Conservation (phyloP, 768 basidiomycete genomes). For the Cystobasidium tubakii region DNA sequence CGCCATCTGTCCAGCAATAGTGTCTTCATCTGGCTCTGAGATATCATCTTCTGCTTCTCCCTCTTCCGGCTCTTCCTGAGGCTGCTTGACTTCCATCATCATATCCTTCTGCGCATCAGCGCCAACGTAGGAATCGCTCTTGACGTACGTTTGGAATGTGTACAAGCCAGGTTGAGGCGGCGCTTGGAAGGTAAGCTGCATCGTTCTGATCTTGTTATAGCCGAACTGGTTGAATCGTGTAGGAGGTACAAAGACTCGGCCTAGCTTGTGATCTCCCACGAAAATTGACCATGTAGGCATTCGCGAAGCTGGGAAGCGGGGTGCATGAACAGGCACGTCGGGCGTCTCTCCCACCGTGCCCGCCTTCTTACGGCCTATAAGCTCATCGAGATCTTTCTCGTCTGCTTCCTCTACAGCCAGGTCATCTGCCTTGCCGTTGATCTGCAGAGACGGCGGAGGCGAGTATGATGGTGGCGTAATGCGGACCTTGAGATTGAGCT, state of each 20-base stretch:
- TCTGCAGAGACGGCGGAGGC: conserved; percentile 39
- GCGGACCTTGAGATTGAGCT: conserved; percentile 75
- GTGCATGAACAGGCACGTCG: conserved; percentile 68
- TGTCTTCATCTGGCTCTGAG: conserved; percentile 95
- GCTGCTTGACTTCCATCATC: conserved; percentile 71
- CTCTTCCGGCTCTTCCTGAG: conserved; percentile 61
- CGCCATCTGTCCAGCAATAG: conserved; percentile 95
- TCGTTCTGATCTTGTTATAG: conserved; percentile 66
- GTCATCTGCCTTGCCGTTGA: conserved; percentile 47
- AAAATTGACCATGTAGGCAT: conserved; percentile 80
- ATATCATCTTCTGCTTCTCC: conserved; percentile 76
- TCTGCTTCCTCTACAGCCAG: conserved; percentile 51
- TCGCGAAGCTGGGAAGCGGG: conserved; percentile 78
- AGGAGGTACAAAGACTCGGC: conserved; percentile 47
- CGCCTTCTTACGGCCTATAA: conserved; percentile 62
- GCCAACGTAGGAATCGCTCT: conserved; percentile 83
- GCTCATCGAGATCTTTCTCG: conserved; percentile 64
- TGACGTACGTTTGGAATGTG: conserved; percentile 77
- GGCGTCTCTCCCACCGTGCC: conserved; percentile 47
- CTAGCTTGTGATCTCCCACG: conserved; percentile 46
- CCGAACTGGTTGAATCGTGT: conserved; percentile 53
- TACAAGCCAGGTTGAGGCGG: conserved; percentile 76
- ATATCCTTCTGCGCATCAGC: conserved; percentile 69
- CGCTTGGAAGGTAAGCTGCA: conserved; percentile 91
- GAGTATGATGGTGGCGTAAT: conserved; percentile 56